Conservation (phyloP, 495 filamentous ascomycete species). For the Neurospora sp. region DNA sequence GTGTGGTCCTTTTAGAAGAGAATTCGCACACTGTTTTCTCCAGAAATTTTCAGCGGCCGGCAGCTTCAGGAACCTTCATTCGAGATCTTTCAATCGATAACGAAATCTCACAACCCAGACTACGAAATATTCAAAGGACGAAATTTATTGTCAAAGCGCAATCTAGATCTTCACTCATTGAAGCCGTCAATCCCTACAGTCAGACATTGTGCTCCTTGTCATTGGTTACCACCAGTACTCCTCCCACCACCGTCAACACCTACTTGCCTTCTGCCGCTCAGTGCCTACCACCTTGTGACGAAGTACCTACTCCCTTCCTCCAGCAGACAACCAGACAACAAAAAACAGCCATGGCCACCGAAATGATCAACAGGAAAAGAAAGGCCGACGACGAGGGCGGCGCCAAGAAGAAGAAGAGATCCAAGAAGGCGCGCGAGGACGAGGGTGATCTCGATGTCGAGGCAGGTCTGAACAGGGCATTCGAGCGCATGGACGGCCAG, state of each 20-base stretch:
- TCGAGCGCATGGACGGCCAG: slow-evolving; percentile 69
- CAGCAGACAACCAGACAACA: not conserved
- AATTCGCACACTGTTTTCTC: not conserved
- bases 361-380: slow-evolving; percentile 29
- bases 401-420: slow-evolving; percentile 41
- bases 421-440: slow-evolving; percentile 42
- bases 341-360: slow-evolving; percentile 7
- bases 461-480: slow-evolving; percentile 66
- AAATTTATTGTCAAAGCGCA: not conserved
- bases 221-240: not conserved
- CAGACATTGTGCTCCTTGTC: not conserved
- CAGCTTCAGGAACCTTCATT: not conserved
- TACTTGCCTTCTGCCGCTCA: not conserved
- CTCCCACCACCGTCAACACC: not conserved
- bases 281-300: not conserved
- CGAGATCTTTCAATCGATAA: not conserved
- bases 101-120: not conserved
- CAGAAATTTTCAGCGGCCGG: not conserved
- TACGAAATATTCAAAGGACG: not conserved
- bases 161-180: not conserved
- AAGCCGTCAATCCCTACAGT: not conserved
- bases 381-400: slow-evolving; percentile 21
- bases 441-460: slow-evolving; percentile 53
- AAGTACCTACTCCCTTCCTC: not conserved
- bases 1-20: not conserved